Conservation (phyloP, 148 eudicot genomes). For the Polygonum maritimum region DNA sequence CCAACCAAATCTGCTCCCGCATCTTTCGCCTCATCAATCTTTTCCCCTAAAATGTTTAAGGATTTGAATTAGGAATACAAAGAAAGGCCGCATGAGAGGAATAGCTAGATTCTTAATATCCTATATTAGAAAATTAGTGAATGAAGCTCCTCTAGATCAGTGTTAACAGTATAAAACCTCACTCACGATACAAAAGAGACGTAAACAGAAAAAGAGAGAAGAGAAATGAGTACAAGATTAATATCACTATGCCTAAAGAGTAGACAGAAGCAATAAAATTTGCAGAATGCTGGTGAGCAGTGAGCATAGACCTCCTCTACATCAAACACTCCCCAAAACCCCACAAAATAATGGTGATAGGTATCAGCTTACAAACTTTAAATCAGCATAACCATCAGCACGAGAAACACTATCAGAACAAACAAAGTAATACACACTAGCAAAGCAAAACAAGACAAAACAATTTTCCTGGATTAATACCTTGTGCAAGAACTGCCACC, state of each 20-base stretch:
- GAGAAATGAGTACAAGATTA: background rate
- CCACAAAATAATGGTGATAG: background rate
- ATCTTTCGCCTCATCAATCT: constrained; percentile 85
- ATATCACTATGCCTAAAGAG: background rate
- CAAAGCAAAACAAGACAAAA: background rate
- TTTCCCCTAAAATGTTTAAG: constrained; percentile 51
- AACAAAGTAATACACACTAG: background rate
- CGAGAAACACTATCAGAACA: background rate
- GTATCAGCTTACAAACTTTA: background rate
- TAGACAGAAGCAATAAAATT: background rate
- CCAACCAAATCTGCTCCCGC: constrained; percentile 98
- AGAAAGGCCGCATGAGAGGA: background rate
- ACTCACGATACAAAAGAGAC: background rate
- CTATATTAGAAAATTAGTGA: background rate
- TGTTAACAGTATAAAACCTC: background rate
- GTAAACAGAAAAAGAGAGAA: background rate
- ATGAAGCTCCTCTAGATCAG: background rate
- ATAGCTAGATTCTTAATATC: background rate
- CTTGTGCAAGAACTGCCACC: constrained; percentile 96
- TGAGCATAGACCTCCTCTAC: background rate
- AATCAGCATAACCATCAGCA: background rate
- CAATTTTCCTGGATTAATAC: constrained; percentile 19
- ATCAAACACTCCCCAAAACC: background rate
- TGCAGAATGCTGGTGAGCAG: background rate
- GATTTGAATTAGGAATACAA: background rate